Evolutionary conservation across 148 eudicot genomes (phyloP).

Genomic region (Cornus suecica): DNA sequence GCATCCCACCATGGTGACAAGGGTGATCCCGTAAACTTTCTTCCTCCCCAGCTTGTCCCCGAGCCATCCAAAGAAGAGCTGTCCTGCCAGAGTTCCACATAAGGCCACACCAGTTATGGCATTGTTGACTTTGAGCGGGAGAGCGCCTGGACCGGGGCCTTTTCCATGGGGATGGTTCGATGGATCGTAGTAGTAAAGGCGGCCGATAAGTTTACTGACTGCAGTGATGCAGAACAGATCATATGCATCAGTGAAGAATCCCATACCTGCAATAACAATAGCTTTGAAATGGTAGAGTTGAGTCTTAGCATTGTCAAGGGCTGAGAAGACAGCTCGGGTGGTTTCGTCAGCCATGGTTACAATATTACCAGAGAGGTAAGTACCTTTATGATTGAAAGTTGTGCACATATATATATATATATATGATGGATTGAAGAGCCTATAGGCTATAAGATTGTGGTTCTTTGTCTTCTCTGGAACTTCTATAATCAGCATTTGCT

Average conservation of each 20-base stretch:
- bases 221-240: constrained; percentile 14
- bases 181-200: constrained; percentile 14
- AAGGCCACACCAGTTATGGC: constrained; percentile 20
- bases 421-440: background rate
- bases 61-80: constrained; percentile 23
- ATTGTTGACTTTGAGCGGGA: constrained; percentile 5
- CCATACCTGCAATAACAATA: constrained; percentile 16
- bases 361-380: background rate
- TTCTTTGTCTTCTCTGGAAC: background rate
- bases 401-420: background rate
- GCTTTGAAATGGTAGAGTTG: constrained; percentile 18
- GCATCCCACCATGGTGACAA: constrained; percentile 15
- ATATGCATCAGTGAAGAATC: constrained; percentile 16
- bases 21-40: constrained; percentile 19
- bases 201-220: constrained; percentile 11
- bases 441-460: background rate
- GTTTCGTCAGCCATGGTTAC: background rate
- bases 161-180: background rate
- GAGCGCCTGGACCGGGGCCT: background rate
- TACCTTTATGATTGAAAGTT: background rate
- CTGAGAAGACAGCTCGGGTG: constrained; percentile 3
- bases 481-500: background rate
- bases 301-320: constrained; percentile 16
- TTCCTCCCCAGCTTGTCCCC: constrained; percentile 20
- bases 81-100: constrained; percentile 19